phyloP scores from a whole-genome alignment of 805 yeast genomes.

The Candida pseudoglaebosa region DNA sequence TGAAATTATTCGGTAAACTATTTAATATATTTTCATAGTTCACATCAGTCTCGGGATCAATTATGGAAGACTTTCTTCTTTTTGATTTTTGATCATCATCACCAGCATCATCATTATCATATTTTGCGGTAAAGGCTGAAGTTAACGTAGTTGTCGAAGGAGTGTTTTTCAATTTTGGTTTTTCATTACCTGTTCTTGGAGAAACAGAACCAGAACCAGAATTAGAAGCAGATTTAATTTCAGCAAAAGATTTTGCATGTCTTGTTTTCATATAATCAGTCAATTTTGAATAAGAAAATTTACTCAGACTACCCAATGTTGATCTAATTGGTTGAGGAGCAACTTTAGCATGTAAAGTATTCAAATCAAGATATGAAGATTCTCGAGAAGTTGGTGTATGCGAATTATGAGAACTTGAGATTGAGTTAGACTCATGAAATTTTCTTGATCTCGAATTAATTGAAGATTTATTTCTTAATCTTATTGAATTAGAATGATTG shows the following conservation, averaged over 20 bases:
- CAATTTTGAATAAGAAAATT: slow-evolving; percentile 18
- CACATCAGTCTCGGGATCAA: slow-evolving; percentile 20
- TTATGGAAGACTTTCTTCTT: slow-evolving; percentile 20
- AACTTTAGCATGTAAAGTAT: slow-evolving; percentile 39
- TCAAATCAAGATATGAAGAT: slow-evolving; percentile 37
- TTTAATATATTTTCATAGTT: slow-evolving; percentile 40
- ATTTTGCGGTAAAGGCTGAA: slow-evolving; percentile 5
- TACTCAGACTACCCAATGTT: slow-evolving; percentile 5
- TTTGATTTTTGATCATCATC: slow-evolving; percentile 17
- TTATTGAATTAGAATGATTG: too few species aligned
- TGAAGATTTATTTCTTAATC: not conserved
- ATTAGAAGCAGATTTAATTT: slow-evolving; percentile 1
- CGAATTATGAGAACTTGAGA: slow-evolving; percentile 15
- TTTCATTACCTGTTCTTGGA: slow-evolving; percentile 1
- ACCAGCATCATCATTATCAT: slow-evolving; percentile 2
- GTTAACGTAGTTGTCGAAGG: slow-evolving; percentile 7
- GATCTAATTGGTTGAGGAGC: slow-evolving; percentile 38
- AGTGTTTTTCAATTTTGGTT: slow-evolving; percentile 9
- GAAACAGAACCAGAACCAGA: not conserved
- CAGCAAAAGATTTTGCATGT: slow-evolving; percentile 9
- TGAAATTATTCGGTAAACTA: slow-evolving; percentile 50
- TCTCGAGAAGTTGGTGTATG: slow-evolving; percentile 30
- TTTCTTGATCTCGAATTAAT: slow-evolving; percentile 6
- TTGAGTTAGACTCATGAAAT: not conserved
- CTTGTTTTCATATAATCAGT: slow-evolving; percentile 21